Evolutionary conservation across 495 filamentous ascomycete species (phyloP), one percentile per base, ranked within the genome.

Genomic region (Aspergillus heteromorphus): DNA sequence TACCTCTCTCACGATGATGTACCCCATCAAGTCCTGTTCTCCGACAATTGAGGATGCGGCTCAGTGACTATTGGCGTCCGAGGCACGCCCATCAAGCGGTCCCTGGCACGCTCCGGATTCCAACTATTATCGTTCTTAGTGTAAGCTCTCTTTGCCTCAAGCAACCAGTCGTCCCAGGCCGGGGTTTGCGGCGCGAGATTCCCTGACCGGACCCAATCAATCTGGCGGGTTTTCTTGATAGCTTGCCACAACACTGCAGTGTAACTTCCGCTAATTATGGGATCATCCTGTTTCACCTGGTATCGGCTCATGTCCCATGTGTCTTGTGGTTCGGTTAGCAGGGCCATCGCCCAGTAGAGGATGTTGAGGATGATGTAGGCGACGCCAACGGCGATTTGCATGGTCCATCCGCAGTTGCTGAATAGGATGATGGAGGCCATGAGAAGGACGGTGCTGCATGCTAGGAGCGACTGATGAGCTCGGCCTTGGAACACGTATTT

Each of bases 391-490:
- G 81, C 75, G 6, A 77, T 75, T 64, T 87, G 83, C 59, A 79
- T 74, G 10, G 70, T 68, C 75, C 81, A 84, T 19, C 72, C 72
- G 68, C 81, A 82, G 64, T 85, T 86, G 10, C 80, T 83, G 55
- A 87, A 59, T 45, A 85, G 59, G 29, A 86, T 79, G 9, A 87
- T 80, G 4, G 75, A 70, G 3, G 79, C 69, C 83, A 86, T 86
- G 42, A 87, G 68, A 17, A 84, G 61, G 27, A 84, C 72, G 34
- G 82, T 86, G 21, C 79, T 82, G 19, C 77, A 30, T 0, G 72
- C 83, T 62, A 85, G 80, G 9, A 83, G 74, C 14, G 67, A 50
- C n/a, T 78, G 70, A 62, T 79, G 76, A 18, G 61, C 59, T 1
- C 50, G 57, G 1, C 72, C 72, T 11, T 63, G 62, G 19, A 56